Evolutionary conservation across 441 rosid species (phyloP), one percentile per base, ranked within the genome.

Genomic region (Codiaeum variegatum): DNA sequence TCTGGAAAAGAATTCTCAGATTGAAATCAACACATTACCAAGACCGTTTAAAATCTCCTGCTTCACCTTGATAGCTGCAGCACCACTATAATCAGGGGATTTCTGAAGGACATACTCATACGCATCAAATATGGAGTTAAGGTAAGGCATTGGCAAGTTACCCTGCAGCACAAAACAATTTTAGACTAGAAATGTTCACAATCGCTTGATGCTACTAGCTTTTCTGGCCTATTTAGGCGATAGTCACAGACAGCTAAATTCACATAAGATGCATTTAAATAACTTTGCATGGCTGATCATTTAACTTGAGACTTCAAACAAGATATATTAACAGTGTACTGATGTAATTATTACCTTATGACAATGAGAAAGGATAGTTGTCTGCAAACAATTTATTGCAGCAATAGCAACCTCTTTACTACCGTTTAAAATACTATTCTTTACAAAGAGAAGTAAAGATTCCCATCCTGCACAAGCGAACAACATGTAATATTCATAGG

Each of bases 361-460:
- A 75, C 87, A 82, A 69, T 96, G 99, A 51, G 94, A 87, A 62
- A 89, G 75, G 78, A 90, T 85, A 63, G 99, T 86, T 67, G 94
- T 91, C 79, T 91, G 98, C 56, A 96, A 79, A 83, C 99, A 91
- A 76, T 81, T 90, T 85, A 93, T 80, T 55, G 96, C 98, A 70
- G 98, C 99, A 78, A 96, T 86, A 72, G 98, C 83, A 77, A 96
- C 97, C 81, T 95, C 99, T 85, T 90, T 95, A 76, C 98, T 93
- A 56, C 98, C 96, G 82, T 85, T 90, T 75, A 90, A 83, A 75
- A 84, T 85, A 84, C 97, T 91, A 82, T 86, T 86, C 82, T 84
- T 91, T 69, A 88, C 90, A 75, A 91, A 81, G 80, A 81, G 83
- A 77, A 93, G 91, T 83, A 93, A 82, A 67, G 97, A 87, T 72